phyloP scores from a whole-genome alignment of 176 grass and related monocot species.

The Dactylis glomerata region DNA sequence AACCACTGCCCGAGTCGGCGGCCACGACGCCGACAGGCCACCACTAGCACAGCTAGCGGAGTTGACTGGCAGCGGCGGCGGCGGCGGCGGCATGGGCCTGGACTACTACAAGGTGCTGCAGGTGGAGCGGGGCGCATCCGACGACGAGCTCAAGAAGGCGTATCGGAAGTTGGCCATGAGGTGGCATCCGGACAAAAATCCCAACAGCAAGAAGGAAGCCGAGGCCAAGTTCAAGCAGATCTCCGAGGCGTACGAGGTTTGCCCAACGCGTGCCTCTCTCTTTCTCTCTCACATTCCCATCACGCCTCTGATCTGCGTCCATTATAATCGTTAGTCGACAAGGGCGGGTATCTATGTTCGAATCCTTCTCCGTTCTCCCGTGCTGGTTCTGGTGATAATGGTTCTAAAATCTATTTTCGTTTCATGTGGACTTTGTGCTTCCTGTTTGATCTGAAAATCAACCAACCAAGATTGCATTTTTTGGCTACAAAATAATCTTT shows the following conservation, averaged over 20 bases:
- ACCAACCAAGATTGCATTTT: background rate
- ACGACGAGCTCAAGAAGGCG: constrained; percentile 75
- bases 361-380: background rate
- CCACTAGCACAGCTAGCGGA: background rate
- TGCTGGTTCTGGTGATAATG: background rate
- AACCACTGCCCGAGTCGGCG: too few species aligned
- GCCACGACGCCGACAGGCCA: background rate
- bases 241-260: constrained; percentile 80
- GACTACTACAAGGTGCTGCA: constrained; percentile 78
- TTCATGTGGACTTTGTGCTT: background rate
- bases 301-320: constrained; percentile 10
- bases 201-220: constrained; percentile 64
- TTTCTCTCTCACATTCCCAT: background rate
- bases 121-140: constrained; percentile 46
- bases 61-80: background rate
- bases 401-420: constrained; percentile 9
- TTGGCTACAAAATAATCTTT: background rate
- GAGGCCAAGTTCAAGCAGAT: constrained; percentile 92
- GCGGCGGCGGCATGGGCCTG: constrained; percentile 44
- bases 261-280: background rate
- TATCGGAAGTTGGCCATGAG: constrained; percentile 83
- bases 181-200: constrained; percentile 89
- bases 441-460: constrained; percentile 8
- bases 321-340: background rate
- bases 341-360: background rate